Conservation (phyloP, 2,329 filamentous ascomycete genomes). For the Incumbomyces delicatus region DNA sequence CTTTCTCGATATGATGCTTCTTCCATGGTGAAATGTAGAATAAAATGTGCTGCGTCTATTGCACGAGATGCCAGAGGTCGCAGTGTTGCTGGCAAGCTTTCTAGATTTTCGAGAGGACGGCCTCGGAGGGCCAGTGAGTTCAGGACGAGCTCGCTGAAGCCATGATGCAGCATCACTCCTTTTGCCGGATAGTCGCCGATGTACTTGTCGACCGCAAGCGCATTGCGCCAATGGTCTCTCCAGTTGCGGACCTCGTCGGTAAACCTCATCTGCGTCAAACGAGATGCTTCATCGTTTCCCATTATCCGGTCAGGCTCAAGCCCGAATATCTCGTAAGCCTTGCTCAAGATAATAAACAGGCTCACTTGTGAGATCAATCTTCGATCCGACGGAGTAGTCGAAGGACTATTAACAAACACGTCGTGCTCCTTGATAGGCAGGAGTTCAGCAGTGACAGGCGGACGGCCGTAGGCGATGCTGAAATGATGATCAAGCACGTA, state of each 20-base stretch:
- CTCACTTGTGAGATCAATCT: conserved; percentile 50
- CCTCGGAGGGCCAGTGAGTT: conserved; percentile 35
- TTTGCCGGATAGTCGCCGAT: conserved; percentile 20
- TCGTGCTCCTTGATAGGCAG: conserved; percentile 49
- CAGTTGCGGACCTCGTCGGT: conserved; percentile 44
- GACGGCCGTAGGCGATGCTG: conserved; percentile 51
- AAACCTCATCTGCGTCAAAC: conserved; percentile 39
- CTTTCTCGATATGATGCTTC: conserved; percentile 40
- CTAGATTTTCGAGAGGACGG: conserved; percentile 34
- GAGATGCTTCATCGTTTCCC: conserved; percentile 17
- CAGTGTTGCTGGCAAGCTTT: conserved; percentile 13
- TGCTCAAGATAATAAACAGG: conserved; percentile 49
- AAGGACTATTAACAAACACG: conserved; percentile 42
- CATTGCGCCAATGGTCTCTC: conserved; percentile 38
- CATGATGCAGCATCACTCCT: conserved; percentile 42
- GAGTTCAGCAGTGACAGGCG: conserved; percentile 50
- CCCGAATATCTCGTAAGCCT: conserved; percentile 47
- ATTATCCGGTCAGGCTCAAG: conserved; percentile 32
- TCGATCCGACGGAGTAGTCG: conserved; percentile 46
- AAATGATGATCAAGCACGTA: conserved; percentile 60
- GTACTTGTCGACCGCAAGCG: conserved; percentile 15
- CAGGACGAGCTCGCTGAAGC: conserved; percentile 45
- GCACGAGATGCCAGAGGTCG: conserved; percentile 30
- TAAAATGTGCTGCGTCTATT: conserved; percentile 39
- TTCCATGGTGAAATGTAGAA: conserved; percentile 38